Evolutionary conservation across 306 rosid species (phyloP), one percentile per base, ranked within the genome.

Genomic region (Cajanus cajan): DNA sequence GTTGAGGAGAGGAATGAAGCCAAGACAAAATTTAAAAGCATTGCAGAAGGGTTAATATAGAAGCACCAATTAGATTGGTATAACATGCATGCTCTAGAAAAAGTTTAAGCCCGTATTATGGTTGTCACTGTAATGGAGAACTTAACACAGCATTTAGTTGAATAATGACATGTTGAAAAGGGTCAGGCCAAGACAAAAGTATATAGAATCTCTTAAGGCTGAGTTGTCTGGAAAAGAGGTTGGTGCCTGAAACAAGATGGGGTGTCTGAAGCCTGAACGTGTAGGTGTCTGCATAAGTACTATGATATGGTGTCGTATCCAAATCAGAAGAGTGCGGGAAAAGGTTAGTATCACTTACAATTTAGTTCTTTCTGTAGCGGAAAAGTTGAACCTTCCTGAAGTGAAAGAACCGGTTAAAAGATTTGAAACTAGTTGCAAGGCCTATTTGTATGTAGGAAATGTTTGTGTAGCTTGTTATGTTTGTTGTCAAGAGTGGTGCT

Each of bases 1-100:
- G 97, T 69, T 81, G 83, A 87, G 62, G 50, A 87, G 90, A 73
- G 97, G 93, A 51, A 18, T 94, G 87, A 86, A 82, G 82, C 93
- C 85, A 21, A 83, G 79, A 80, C 78, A 78, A 64, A 81, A 84
- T 90, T 71, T 85, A 73, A 43, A 86, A 85, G 83, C 80, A 84
- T 37, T 88, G 91, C 86, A 81, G 83, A 81, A 70, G 83, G 82
- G 89, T 91, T 19, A 54, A 88, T 70, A 59, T 81, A 76, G 76
- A 70, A 41, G 90, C 84, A 82, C 91, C 88, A 66, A 47, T 85
- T 54, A 82, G 79, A 57, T 47, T 86, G 82, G 89, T 85, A 84
- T 58, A 54, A 78, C 65, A 87, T 88, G 89, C 65, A 87, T 88
- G 89, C 85, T 86, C 84, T 80, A 31, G 84, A 65, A 13, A 85